Evolutionary conservation across 305 asterid species (phyloP).

Genomic region (Coffea humblotiana): DNA sequence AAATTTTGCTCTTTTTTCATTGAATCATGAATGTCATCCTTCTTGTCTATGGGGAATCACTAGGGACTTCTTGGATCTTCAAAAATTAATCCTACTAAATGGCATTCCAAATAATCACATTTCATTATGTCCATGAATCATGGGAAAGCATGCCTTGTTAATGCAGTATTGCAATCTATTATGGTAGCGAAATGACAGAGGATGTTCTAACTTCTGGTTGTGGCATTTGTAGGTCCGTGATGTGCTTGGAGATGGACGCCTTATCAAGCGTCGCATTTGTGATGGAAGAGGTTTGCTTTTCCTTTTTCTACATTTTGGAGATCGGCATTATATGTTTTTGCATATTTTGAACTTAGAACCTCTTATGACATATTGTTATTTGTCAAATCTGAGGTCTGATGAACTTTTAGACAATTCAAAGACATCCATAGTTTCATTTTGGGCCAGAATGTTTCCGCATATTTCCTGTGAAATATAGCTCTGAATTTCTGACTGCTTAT

Average conservation of each 20-base stretch:
- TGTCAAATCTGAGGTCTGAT: background rate
- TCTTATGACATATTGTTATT: background rate
- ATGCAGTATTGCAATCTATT: background rate
- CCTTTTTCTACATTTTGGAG: background rate
- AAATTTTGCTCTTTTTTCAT: background rate
- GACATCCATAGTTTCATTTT: background rate
- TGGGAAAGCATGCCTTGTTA: background rate
- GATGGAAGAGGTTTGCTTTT: slow-evolving; percentile 83
- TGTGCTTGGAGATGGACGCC: slow-evolving; percentile 98
- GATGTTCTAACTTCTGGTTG: background rate
- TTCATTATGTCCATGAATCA: background rate
- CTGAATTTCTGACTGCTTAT: background rate
- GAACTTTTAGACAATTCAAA: background rate
- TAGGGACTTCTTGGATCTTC: background rate
- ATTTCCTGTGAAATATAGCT: background rate
- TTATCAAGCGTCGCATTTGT: slow-evolving; percentile 81
- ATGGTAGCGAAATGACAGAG: background rate
- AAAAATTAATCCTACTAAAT: background rate
- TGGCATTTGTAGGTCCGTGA: slow-evolving; percentile 72
- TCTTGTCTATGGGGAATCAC: background rate
- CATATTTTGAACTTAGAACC: background rate
- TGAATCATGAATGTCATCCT: background rate
- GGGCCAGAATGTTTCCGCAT: background rate
- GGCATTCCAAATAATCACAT: background rate
- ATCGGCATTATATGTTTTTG: background rate